Conservation (phyloP, 2,329 filamentous ascomycete species). For the Pyrenophora tritici-repentis region DNA sequence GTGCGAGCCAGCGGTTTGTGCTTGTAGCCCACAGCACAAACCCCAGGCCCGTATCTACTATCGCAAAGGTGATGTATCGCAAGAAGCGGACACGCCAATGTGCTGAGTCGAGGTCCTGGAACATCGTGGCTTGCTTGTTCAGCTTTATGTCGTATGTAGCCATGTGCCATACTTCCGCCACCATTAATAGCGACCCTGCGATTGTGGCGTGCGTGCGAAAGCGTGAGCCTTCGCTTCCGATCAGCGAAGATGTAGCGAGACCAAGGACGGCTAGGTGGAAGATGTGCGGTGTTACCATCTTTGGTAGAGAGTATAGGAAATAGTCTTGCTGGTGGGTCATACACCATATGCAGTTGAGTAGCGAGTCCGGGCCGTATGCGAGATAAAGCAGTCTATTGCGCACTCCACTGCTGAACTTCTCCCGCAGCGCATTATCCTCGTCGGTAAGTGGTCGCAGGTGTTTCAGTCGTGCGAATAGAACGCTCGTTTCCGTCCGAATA, state of each 20-base stretch:
- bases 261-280: slow-evolving; percentile 75
- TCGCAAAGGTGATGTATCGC: slow-evolving; percentile 67
- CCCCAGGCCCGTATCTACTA: slow-evolving; percentile 67
- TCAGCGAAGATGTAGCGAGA: slow-evolving; percentile 71
- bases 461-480: slow-evolving; percentile 78
- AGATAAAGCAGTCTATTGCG: slow-evolving; percentile 81
- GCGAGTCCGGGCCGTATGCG: slow-evolving; percentile 74
- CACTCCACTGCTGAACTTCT: slow-evolving; percentile 63
- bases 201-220: slow-evolving; percentile 77
- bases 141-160: slow-evolving; percentile 66
- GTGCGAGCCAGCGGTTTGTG: slow-evolving; percentile 78
- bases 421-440: slow-evolving; percentile 67
- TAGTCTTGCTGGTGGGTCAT: slow-evolving; percentile 67
- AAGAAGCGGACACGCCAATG: slow-evolving; percentile 70
- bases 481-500: slow-evolving; percentile 81
- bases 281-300: slow-evolving; percentile 76
- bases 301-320: slow-evolving; percentile 79
- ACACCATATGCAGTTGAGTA: slow-evolving; percentile 84
- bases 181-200: slow-evolving; percentile 61
- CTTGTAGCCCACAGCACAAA: slow-evolving; percentile 73
- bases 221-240: slow-evolving; percentile 64
- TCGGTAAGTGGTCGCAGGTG: slow-evolving; percentile 62
- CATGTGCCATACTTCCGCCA: slow-evolving; percentile 69
- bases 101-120: slow-evolving; percentile 68
- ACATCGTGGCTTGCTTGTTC: slow-evolving; percentile 66